A percentile compares a stretch with the other conserved stretches of the same genome.
Evolutionary conservation across 768 basidiomycete species (phyloP).

Genomic region (Termitomyces sp.): DNA sequence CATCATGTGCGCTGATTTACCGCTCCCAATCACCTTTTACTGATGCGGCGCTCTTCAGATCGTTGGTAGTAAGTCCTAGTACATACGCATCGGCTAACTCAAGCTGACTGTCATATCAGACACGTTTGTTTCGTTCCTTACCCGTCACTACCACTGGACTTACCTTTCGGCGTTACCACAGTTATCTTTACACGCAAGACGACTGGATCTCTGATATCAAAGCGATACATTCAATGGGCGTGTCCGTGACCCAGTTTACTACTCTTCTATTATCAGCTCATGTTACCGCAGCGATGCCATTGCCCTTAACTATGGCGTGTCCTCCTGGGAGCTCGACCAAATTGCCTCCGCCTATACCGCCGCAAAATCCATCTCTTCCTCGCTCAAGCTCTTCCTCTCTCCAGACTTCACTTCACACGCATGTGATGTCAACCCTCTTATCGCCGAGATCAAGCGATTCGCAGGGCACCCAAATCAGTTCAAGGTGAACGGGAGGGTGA

Average conservation of each 20-base stretch:
- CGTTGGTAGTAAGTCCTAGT: constrained; percentile 35
- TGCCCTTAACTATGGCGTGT: constrained; percentile 57
- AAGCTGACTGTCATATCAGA: constrained; percentile 21
- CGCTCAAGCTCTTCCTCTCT: constrained; percentile 52
- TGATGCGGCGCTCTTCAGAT: constrained; percentile 26
- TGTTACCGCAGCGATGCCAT: constrained; percentile 47
- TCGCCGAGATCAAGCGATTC: constrained; percentile 42
- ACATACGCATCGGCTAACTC: neutral
- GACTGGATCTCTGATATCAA: constrained; percentile 40
- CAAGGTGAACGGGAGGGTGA: constrained; percentile 43
- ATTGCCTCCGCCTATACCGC: constrained; percentile 48
- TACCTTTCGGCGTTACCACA: constrained; percentile 11
- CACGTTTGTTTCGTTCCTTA: constrained; percentile 28
- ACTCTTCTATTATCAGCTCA: constrained; percentile 7
- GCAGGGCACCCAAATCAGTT: constrained; percentile 50
- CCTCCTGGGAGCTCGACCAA: constrained; percentile 45
- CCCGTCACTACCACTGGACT: neutral
- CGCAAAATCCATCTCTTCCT: constrained; percentile 32
- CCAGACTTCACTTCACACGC: constrained; percentile 51
- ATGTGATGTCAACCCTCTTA: constrained; percentile 38
- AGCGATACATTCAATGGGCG: constrained; percentile 34
- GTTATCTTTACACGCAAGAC: constrained; percentile 32
- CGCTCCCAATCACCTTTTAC: neutral
- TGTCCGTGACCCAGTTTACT: constrained; percentile 25
- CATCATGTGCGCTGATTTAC: constrained; percentile 34